Conservation (phyloP, 2,329 filamentous ascomycete genomes). For the Sporothrix sp. region DNA sequence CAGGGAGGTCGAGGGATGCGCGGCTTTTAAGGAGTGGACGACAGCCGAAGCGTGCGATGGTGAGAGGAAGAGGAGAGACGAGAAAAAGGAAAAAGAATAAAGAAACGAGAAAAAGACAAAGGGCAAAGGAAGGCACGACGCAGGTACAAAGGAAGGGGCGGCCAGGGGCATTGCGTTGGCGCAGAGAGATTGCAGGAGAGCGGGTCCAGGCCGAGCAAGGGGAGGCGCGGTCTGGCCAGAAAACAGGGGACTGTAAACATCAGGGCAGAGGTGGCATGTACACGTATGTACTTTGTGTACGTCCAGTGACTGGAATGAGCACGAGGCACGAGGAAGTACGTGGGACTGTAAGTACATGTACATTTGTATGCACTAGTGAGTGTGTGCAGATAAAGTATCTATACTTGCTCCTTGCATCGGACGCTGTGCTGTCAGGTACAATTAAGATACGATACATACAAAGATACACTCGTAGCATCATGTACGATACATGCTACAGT, state of each 20-base stretch:
- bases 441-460: too few relatives aligned
- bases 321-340: too few relatives aligned
- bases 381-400: too few relatives aligned
- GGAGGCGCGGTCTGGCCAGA: not conserved
- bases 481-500: too few relatives aligned
- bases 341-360: too few relatives aligned
- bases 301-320: not conserved
- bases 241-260: too few relatives aligned
- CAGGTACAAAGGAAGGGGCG: slow-evolving; percentile 3
- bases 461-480: too few relatives aligned
- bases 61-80: not conserved
- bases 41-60: not conserved
- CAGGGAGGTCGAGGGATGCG: slow-evolving; percentile 3
- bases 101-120: not conserved
- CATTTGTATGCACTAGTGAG: too few relatives aligned
- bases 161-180: not conserved
- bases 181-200: slow-evolving; percentile 16
- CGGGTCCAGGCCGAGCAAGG: slow-evolving; percentile 4
- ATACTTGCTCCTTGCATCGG: too few relatives aligned
- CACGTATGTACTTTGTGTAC: not conserved
- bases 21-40: slow-evolving; percentile 15
- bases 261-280: not conserved
- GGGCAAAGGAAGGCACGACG: not conserved
- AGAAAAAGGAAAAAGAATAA: slow-evolving; percentile 3
- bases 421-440: too few relatives aligned